Evolutionary conservation across 768 basidiomycete species (phyloP), one percentile per base, ranked within the genome.

Genomic region (Mycena vitilis): DNA sequence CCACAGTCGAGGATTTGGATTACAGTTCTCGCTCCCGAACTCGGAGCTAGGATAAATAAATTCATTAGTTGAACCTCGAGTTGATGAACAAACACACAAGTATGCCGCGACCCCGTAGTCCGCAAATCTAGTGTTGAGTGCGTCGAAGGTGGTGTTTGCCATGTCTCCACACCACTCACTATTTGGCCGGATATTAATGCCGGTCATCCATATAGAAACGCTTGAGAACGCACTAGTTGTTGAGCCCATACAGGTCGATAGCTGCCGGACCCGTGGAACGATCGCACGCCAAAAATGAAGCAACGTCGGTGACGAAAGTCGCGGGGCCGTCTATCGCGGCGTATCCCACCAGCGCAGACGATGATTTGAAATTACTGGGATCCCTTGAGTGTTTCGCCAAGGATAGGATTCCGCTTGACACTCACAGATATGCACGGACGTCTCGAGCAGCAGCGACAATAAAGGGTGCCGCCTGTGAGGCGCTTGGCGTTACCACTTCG

Each of bases 381-480:
- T 40, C 7, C 10, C 11, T 5, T 40, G 10, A 40, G 40, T 15
- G 11, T 40, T 10, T 15, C 40, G 10, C 1, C 40, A 40, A 40
- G 40, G 40, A 40, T 15, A 40, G 40, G 40, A 8, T 11, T 40
- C 30, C 30, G 15, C 11, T 40, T 15, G 15, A 40, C 20, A 81
- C 90, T 74, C 69, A 92, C 88, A 98, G 83, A 78, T 95, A 97
- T 9, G 95, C 88, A 76, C 90, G 95, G 71, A 88, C 81, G 76
- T 98, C 96, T 45, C 96, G 89, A 34, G 95, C 94, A 25, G 96
- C 96, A 45, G 95, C 95, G 78, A 96, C 96, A 75, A 98, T 87
- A 77, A 88, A 98, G 7, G 95, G 86, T 18, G 90, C 88, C 12
- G 91, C 88, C 37, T 81, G 82, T 18, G 93, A 93, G 60, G 81